phyloP scores from a whole-genome alignment of 768 basidiomycete species.

The Heimioporus sp. region DNA sequence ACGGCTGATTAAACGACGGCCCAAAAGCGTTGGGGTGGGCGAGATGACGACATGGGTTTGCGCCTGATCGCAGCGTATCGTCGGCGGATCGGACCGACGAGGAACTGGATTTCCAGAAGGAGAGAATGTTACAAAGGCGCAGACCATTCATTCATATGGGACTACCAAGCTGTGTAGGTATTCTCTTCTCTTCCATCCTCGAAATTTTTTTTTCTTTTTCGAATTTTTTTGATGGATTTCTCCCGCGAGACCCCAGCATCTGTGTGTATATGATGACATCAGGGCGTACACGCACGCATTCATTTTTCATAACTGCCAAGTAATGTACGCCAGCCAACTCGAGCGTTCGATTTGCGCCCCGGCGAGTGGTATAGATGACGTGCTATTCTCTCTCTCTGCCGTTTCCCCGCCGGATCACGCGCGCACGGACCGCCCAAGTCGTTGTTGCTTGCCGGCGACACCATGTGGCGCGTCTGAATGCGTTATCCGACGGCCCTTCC shows the following conservation, averaged over 20 bases:
- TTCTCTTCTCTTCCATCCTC: neutral
- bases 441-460: too few relatives aligned
- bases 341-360: too few relatives aligned
- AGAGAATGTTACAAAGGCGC: too few relatives aligned
- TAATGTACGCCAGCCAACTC: too few relatives aligned
- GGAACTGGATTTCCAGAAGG: too few relatives aligned
- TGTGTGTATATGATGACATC: neutral
- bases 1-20: conserved; percentile 10
- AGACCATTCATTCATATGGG: neutral
- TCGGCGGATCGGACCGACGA: conserved; percentile 1
- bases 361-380: too few relatives aligned
- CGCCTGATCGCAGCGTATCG: neutral
- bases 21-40: neutral
- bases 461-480: too few relatives aligned
- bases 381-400: too few relatives aligned
- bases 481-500: too few relatives aligned
- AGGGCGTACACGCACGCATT: neutral
- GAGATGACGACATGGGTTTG: neutral
- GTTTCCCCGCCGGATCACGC: too few relatives aligned
- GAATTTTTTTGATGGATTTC: neutral
- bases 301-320: too few relatives aligned
- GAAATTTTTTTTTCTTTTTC: neutral
- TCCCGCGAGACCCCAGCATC: neutral
- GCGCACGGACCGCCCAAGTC: too few relatives aligned
- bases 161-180: conserved; percentile 7